Evolutionary conservation across 2,329 filamentous ascomycete species (phyloP).

Genomic region (Aspergillaceae sp.): DNA sequence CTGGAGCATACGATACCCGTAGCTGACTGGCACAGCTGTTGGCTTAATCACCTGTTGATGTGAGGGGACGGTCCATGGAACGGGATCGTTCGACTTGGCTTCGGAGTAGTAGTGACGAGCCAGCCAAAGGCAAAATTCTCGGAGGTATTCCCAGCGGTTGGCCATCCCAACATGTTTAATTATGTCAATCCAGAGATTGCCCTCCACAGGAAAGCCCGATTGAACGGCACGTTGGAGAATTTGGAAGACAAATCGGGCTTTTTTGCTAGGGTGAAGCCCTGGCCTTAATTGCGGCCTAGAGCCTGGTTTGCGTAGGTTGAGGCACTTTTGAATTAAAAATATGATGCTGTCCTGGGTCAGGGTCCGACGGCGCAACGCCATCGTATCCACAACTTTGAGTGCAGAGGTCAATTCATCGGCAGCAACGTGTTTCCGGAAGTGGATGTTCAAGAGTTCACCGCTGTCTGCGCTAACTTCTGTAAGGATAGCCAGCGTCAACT

Average conservation of each 20-base stretch:
- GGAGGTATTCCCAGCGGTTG: slow-evolving; percentile 44
- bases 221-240: slow-evolving; percentile 42
- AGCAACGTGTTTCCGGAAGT: slow-evolving; percentile 32
- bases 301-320: slow-evolving; percentile 23
- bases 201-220: slow-evolving; percentile 34
- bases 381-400: slow-evolving; percentile 37
- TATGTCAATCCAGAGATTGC: slow-evolving; percentile 48
- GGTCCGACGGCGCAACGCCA: slow-evolving; percentile 38
- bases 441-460: slow-evolving; percentile 26
- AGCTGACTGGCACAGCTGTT: not conserved
- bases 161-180: slow-evolving; percentile 53
- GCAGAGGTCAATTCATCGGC: slow-evolving; percentile 23
- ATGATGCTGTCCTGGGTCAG: slow-evolving; percentile 39
- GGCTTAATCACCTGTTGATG: slow-evolving; percentile 1
- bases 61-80: slow-evolving; percentile 6
- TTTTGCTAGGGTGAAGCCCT: slow-evolving; percentile 26
- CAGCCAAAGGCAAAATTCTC: slow-evolving; percentile 46
- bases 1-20: slow-evolving; percentile 22
- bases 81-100: slow-evolving; percentile 4
- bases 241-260: slow-evolving; percentile 38
- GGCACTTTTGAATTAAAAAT: slow-evolving; percentile 31
- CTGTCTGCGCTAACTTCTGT: slow-evolving; percentile 28
- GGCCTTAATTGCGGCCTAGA: slow-evolving; percentile 16
- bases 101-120: slow-evolving; percentile 30
- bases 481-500: slow-evolving; percentile 49